Evolutionary conservation across 2,329 filamentous ascomycete genomes (phyloP), one percentile per base, ranked within the genome.

Genomic region (Clarireedia paspali): DNA sequence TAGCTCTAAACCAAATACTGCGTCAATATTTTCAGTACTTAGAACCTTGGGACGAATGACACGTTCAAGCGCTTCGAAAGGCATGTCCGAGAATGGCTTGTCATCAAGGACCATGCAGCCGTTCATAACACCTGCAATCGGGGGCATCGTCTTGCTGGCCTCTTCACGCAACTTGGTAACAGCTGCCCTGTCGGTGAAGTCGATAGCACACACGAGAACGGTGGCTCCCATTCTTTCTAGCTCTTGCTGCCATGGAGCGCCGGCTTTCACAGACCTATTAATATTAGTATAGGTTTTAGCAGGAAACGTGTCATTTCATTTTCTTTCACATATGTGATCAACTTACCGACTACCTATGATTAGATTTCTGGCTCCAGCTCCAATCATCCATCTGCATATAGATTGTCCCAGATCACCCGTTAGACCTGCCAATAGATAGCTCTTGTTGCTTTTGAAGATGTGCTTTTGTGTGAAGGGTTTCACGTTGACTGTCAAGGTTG

Each of bases 91-190:
- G 47, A 75, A 67, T 3, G 63, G 47, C 2, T 26, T 58, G 56
- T 77, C 75, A 4, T 65, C 26, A 12, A 55, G 36, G 20, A 78
- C 70, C 71, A 77, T 72, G 12, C 75, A 74, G 1, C 68, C 75
- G 30, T 77, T 69, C 4, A 67, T 67, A 0, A 77, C 71, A 20
- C 76, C 76, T 1, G 60, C 68, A 23, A 78, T 70, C 1, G 69
- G 24, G 14, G 57, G 57, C 39, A 59, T 46, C 1, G 51, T 60
- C 15, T 50, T 48, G 24, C 45, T 27, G 2, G 55, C 54, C 2
- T 57, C 24, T 34, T 55, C 47, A 17, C 45, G 34, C 24, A 51
- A 23, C 10, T 26, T 47, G 3, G 26, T 20, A 7, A 59, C 27
- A 12, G 50, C 49, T 24, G 30, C 17, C 1, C 42, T 36, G n/a